These are phyloP conservation scores for Beauveria brongniartii DNA, from an alignment of 2,329 filamentous ascomycete species.

Conservation along the genomic window DNA sequence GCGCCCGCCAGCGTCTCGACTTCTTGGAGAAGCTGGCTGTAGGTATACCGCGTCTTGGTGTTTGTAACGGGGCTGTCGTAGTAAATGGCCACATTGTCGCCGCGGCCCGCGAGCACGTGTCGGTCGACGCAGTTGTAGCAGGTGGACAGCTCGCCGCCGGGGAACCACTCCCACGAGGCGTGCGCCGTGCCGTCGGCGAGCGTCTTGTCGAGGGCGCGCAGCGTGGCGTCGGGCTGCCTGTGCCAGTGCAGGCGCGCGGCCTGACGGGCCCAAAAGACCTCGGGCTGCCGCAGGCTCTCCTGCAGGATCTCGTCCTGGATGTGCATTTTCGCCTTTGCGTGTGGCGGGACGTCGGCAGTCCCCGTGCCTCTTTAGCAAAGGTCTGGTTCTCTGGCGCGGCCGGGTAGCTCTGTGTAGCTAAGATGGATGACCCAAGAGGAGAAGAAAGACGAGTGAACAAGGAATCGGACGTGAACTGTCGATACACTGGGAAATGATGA, in stretches of 20 bases:
- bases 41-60: slow-evolving; percentile 65
- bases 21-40: slow-evolving; percentile 66
- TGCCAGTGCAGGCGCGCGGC: slow-evolving; percentile 76
- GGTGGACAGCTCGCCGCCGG: slow-evolving; percentile 79
- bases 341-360: background rate
- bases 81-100: slow-evolving; percentile 65
- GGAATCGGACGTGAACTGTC: background rate
- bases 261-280: slow-evolving; percentile 64
- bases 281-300: slow-evolving; percentile 35
- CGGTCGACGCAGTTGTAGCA: slow-evolving; percentile 88
- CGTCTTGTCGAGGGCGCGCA: slow-evolving; percentile 54
- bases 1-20: slow-evolving; percentile 78
- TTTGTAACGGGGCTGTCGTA: slow-evolving; percentile 83
- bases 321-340: background rate
- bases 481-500: background rate
- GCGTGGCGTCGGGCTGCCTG: slow-evolving; percentile 56
- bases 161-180: slow-evolving; percentile 83
- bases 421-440: background rate
- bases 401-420: background rate
- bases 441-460: background rate
- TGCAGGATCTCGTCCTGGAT: slow-evolving; percentile 28
- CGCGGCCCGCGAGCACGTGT: slow-evolving; percentile 74
- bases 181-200: slow-evolving; percentile 54
- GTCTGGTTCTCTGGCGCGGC: background rate
- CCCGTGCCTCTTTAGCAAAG: too few relatives aligned